Percentiles rank a stretch among this genome's conserved stretches.
phyloP scores from a whole-genome alignment of 169 alveolate species.

The Eimeria necatrix region DNA sequence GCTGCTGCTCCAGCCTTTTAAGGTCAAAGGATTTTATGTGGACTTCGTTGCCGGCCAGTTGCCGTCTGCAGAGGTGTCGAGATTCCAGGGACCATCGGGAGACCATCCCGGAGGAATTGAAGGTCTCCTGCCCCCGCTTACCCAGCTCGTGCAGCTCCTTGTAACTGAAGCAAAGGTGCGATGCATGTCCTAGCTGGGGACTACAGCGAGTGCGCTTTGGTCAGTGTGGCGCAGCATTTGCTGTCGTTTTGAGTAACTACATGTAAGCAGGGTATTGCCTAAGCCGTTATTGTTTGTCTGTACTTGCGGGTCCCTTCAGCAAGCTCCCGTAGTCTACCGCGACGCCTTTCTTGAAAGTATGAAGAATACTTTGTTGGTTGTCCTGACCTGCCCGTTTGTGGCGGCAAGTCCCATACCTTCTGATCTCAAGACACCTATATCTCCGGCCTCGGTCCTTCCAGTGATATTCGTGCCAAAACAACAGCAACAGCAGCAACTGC shows the following conservation, averaged over 20 bases:
- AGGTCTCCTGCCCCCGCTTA: constrained; percentile 73
- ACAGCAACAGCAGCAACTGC: constrained; percentile 68
- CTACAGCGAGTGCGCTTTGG: neutral
- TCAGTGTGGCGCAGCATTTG: neutral
- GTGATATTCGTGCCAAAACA: neutral
- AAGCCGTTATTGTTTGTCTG: neutral
- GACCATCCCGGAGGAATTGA: constrained; percentile 71
- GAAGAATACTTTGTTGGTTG: constrained; percentile 80
- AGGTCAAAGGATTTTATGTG: constrained; percentile 33
- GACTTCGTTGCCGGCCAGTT: constrained; percentile 25
- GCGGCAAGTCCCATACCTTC: constrained; percentile 68
- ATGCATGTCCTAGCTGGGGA: neutral
- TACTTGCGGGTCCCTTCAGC: constrained; percentile 50
- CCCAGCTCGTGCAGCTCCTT: constrained; percentile 78
- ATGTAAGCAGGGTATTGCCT: neutral
- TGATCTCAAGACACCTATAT: constrained; percentile 32
- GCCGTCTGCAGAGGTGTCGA: neutral
- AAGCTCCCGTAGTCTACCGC: constrained; percentile 77
- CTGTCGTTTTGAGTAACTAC: neutral
- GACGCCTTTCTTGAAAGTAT: constrained; percentile 78
- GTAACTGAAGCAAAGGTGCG: constrained; percentile 75
- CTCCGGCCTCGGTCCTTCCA: constrained; percentile 39
- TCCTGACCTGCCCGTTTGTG: constrained; percentile 75
- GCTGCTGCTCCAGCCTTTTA: constrained; percentile 72
- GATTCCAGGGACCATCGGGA: neutral